Conservation (phyloP, 768 basidiomycete genomes). For the Leccinum truebloodii region DNA sequence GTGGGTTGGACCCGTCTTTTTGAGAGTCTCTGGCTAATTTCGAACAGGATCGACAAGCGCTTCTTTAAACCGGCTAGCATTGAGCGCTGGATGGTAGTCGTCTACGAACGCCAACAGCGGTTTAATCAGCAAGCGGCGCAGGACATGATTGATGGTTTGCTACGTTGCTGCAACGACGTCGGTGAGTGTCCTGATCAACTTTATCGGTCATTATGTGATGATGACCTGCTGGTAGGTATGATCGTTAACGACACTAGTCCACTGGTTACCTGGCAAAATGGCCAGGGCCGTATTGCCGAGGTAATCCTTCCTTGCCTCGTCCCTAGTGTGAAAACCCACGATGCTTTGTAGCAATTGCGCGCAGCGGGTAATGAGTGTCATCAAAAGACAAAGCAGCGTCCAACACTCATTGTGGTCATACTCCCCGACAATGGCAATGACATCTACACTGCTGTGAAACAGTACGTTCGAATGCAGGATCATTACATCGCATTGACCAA, state of each 20-base stretch:
- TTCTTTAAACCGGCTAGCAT: constrained; percentile 62
- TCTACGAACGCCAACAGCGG: constrained; percentile 63
- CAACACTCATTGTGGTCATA: constrained; percentile 63
- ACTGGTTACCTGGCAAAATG: constrained; percentile 55
- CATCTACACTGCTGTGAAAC: constrained; percentile 75
- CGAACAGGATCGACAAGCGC: constrained; percentile 63
- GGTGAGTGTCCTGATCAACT: constrained; percentile 44
- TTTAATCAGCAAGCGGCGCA: constrained; percentile 50
- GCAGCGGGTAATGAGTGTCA: constrained; percentile 49
- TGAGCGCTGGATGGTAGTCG: constrained; percentile 58
- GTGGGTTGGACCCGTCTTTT: constrained; percentile 35
- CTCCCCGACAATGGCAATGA: constrained; percentile 77
- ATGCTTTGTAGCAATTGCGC: constrained; percentile 45
- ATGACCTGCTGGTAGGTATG: constrained; percentile 49
- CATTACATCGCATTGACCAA: constrained; percentile 5
- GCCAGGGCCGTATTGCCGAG: constrained; percentile 53
- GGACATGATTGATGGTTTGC: constrained; percentile 57
- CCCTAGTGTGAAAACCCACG: background rate
- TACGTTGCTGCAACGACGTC: constrained; percentile 50
- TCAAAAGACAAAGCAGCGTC: constrained; percentile 41
- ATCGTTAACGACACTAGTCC: constrained; percentile 45
- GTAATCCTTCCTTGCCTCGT: constrained; percentile 27
- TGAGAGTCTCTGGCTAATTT: constrained; percentile 5
- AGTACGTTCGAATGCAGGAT: constrained; percentile 47
- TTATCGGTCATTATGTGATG: background rate